phyloP scores from a whole-genome alignment of 2,329 filamentous ascomycete genomes.

The Pochonia chlamydosporia region DNA sequence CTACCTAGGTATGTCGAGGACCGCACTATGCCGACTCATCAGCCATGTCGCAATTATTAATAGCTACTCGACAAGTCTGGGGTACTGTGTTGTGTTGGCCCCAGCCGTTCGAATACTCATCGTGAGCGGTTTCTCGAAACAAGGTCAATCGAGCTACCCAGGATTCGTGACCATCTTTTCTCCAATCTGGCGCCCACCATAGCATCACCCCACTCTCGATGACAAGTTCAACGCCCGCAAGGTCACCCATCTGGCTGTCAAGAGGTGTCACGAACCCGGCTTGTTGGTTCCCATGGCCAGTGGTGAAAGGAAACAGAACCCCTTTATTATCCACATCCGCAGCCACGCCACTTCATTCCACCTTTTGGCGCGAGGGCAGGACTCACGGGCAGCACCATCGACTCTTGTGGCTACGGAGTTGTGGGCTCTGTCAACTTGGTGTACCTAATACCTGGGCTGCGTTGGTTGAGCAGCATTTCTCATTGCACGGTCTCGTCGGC shows the following conservation, averaged over 20 bases:
- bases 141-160: no score
- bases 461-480: no score
- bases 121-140: no score
- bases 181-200: neutral
- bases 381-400: neutral
- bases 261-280: neutral
- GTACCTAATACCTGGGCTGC: no score
- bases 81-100: no score
- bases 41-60: no score
- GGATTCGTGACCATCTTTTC: no score
- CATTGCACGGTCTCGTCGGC: neutral
- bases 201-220: neutral
- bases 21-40: no score
- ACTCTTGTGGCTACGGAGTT: no score
- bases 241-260: neutral
- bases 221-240: neutral
- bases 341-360: neutral
- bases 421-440: neutral
- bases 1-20: no score
- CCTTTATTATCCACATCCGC: neutral
- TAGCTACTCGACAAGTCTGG: no score
- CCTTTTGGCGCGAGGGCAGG: neutral
- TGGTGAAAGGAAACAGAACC: neutral
- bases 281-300: neutral
- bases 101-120: no score